Percentiles rank a stretch among this genome's conserved stretches.
Evolutionary conservation across 2,329 filamentous ascomycete species (phyloP).

Genomic region (Botryosphaeria dothidea): DNA sequence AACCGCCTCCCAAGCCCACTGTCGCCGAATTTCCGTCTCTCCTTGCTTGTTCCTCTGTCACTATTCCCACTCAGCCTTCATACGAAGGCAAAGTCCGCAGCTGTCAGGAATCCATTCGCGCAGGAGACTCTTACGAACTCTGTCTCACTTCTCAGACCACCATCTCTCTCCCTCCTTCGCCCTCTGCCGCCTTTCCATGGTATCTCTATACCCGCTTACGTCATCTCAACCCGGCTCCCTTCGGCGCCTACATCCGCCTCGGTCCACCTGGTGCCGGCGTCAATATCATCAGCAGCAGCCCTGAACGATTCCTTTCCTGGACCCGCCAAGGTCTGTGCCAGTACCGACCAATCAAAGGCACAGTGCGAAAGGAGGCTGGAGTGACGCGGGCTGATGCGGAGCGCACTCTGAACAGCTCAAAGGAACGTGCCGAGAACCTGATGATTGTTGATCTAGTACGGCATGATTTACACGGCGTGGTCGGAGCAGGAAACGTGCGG

Average conservation of each 20-base stretch:
- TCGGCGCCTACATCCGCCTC: conserved; percentile 78
- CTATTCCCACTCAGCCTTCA: background rate
- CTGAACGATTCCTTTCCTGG: conserved; percentile 84
- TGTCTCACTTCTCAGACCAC: conserved; percentile 77
- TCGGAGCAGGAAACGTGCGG: conserved; percentile 69
- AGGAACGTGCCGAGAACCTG: conserved; percentile 92
- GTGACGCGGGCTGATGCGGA: conserved; percentile 74
- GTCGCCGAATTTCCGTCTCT: background rate
- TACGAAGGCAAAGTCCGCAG: conserved; percentile 22
- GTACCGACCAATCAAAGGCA: conserved; percentile 96
- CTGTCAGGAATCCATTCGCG: conserved; percentile 71
- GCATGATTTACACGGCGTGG: conserved; percentile 86
- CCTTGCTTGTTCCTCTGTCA: background rate
- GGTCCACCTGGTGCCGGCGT: conserved; percentile 43
- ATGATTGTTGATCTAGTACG: conserved; percentile 99
- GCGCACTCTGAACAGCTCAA: conserved; percentile 72
- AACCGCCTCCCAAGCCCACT: background rate
- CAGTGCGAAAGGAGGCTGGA: conserved; percentile 73
- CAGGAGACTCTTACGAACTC: conserved; percentile 82
- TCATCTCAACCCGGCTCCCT: conserved; percentile 74
- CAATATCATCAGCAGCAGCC: conserved; percentile 79
- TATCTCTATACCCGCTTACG: conserved; percentile 71
- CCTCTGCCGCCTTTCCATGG: conserved; percentile 53
- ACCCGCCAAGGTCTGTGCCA: conserved; percentile 62
- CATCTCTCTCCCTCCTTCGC: conserved; percentile 50